Evolutionary conservation across 345 rosid genomes (phyloP).

Genomic region (Gossypium stocksii): DNA sequence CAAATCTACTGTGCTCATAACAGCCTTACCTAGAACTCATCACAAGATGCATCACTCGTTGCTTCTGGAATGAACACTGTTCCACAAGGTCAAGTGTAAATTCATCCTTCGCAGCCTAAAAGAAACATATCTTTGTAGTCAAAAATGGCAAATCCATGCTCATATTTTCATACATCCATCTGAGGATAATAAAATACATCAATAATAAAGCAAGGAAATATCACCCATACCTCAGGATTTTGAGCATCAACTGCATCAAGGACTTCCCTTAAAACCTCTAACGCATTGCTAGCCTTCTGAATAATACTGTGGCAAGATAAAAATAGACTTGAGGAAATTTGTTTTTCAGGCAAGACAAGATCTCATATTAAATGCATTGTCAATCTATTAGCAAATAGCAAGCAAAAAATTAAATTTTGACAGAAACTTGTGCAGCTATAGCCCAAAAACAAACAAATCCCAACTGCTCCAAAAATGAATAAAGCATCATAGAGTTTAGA

Average conservation of each 20-base stretch:
- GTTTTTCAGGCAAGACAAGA: neutral
- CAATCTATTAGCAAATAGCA: neutral
- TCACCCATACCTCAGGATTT: slow-evolving; percentile 60
- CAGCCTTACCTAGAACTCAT: slow-evolving; percentile 69
- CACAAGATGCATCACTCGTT: slow-evolving; percentile 86
- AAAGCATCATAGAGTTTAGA: neutral
- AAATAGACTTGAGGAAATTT: slow-evolving; percentile 7
- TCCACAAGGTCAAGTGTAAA: slow-evolving; percentile 99
- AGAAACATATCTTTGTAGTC: slow-evolving; percentile 18
- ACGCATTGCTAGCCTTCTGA: slow-evolving; percentile 80
- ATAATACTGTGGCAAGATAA: slow-evolving; percentile 52
- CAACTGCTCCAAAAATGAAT: neutral
- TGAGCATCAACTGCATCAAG: slow-evolving; percentile 80
- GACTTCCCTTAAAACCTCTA: slow-evolving; percentile 85
- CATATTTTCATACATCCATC: slow-evolving; percentile 12
- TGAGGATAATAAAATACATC: neutral
- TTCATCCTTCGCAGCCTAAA: slow-evolving; percentile 80
- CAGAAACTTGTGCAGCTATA: too few relatives aligned
- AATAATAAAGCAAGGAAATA: slow-evolving; percentile 6
- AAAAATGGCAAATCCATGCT: neutral
- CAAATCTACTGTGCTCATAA: neutral
- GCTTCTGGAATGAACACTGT: slow-evolving; percentile 98
- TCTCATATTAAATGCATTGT: neutral
- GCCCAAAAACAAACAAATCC: neutral
- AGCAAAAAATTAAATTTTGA: neutral